These are phyloP conservation scores for Euclidium syriacum DNA, from an alignment of 345 rosid species.

Conservation along the genomic window DNA sequence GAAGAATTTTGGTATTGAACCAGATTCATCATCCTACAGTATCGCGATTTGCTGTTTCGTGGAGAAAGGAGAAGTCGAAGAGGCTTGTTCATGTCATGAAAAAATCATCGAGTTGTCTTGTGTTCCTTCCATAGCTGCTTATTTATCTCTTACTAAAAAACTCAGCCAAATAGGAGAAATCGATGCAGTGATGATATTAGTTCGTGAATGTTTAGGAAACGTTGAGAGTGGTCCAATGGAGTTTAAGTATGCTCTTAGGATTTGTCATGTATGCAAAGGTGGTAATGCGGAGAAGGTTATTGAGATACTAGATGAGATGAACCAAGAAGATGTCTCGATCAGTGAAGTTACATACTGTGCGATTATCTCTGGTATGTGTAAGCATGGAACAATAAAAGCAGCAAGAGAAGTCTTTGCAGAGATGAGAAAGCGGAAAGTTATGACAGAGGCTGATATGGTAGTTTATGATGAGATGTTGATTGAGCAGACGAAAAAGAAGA, in stretches of 20 bases:
- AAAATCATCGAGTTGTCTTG: slow-evolving; percentile 64
- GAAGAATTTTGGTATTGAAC: slow-evolving; percentile 40
- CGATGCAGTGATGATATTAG: slow-evolving; percentile 74
- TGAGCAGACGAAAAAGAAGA: slow-evolving; percentile 76
- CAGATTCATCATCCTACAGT: slow-evolving; percentile 55
- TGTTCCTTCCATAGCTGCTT: slow-evolving; percentile 65
- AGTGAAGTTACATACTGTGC: slow-evolving; percentile 59
- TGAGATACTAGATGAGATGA: slow-evolving; percentile 72
- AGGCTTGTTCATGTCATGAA: slow-evolving; percentile 68
- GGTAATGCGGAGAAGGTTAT: slow-evolving; percentile 52
- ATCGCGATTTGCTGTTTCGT: slow-evolving; percentile 49
- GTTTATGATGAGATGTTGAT: slow-evolving; percentile 71
- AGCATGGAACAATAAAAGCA: slow-evolving; percentile 70
- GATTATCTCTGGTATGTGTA: slow-evolving; percentile 69
- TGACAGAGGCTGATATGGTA: slow-evolving; percentile 63
- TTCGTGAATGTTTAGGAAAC: slow-evolving; percentile 76
- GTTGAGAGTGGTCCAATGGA: slow-evolving; percentile 65
- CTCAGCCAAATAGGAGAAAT: slow-evolving; percentile 79
- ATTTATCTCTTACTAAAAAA: slow-evolving; percentile 59
- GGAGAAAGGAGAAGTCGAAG: slow-evolving; percentile 47
- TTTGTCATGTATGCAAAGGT: slow-evolving; percentile 57
- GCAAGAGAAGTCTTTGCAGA: slow-evolving; percentile 61
- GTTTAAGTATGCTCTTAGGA: slow-evolving; percentile 61
- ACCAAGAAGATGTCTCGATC: slow-evolving; percentile 51
- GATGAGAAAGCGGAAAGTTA: slow-evolving; percentile 45